phyloP scores from a whole-genome alignment of 2,329 filamentous ascomycete genomes.

The Colletotrichum liaoningense region DNA sequence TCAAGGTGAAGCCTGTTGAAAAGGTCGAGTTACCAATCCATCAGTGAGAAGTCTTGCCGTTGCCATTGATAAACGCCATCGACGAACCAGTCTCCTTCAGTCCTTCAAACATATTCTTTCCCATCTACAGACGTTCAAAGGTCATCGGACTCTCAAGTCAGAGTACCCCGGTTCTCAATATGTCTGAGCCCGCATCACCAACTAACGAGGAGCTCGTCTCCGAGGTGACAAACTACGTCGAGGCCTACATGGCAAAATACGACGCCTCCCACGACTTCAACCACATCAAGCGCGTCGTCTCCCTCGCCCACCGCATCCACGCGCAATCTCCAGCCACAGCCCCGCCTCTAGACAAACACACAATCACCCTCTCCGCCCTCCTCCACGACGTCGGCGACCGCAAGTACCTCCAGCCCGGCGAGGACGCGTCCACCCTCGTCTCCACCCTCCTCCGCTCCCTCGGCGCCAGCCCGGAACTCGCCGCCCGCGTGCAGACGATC shows the following conservation, averaged over 20 bases:
- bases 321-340: slow-evolving; percentile 37
- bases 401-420: slow-evolving; percentile 76
- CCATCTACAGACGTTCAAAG: no score
- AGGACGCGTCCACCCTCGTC: slow-evolving; percentile 68
- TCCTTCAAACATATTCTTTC: no score
- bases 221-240: slow-evolving; percentile 70
- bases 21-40: slow-evolving; percentile 8
- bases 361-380: slow-evolving; percentile 77
- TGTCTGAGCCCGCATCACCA: not conserved
- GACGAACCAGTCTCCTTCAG: not conserved
- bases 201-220: slow-evolving; percentile 60
- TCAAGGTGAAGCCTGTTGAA: not conserved
- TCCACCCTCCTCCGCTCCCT: slow-evolving; percentile 64
- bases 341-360: slow-evolving; percentile 56
- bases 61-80: not conserved
- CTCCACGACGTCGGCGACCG: slow-evolving; percentile 91
- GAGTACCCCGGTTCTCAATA: not conserved
- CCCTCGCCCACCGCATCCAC: slow-evolving; percentile 74
- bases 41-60: slow-evolving; percentile 10
- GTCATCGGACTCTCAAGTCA: no score
- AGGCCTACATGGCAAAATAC: slow-evolving; percentile 79
- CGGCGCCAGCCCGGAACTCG: slow-evolving; percentile 68
- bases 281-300: slow-evolving; percentile 84
- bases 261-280: slow-evolving; percentile 90
- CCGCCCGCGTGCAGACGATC: slow-evolving; percentile 75